phyloP scores from a whole-genome alignment of 2,329 filamentous ascomycete genomes.

The Ambrosiella xylebori region DNA sequence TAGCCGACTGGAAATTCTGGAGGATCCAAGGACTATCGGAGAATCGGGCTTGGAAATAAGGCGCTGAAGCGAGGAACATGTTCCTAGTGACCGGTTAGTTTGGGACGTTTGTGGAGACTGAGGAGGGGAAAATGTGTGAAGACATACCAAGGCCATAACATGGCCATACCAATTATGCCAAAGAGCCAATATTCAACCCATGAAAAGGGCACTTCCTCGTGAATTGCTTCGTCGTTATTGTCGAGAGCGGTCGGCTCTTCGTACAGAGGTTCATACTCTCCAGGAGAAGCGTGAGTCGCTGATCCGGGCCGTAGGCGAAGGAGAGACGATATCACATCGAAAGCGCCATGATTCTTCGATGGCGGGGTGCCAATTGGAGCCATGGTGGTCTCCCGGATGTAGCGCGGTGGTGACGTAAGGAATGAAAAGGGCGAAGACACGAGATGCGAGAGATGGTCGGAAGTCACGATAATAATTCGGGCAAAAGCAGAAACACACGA shows the following conservation, averaged over 20 bases:
- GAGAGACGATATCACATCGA: background rate
- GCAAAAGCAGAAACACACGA: no score
- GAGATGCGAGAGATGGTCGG: no score
- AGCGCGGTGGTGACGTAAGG: no score
- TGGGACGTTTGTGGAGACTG: background rate
- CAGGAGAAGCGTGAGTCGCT: background rate
- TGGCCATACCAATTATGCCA: conserved; percentile 68
- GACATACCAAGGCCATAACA: conserved; percentile 90
- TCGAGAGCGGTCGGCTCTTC: conserved; percentile 10
- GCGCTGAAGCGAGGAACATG: conserved; percentile 91
- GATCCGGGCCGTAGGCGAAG: background rate
- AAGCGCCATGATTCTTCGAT: background rate
- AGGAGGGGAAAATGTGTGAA: background rate
- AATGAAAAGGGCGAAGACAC: no score
- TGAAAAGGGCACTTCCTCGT: conserved; percentile 45
- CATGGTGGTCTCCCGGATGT: background rate
- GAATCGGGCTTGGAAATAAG: conserved; percentile 82
- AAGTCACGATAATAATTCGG: no score
- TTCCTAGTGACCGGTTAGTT: conserved; percentile 45
- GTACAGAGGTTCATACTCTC: conserved; percentile 12
- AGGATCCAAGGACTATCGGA: conserved; percentile 50
- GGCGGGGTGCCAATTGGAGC: background rate
- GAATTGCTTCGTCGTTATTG: conserved; percentile 13
- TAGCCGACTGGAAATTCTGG: conserved; percentile 74
- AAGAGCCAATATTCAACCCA: conserved; percentile 80